Percentiles rank a stretch among this genome's conserved stretches.
phyloP scores from a whole-genome alignment of 1,284 basidiomycete species.

The Entoloma clypeatum region DNA sequence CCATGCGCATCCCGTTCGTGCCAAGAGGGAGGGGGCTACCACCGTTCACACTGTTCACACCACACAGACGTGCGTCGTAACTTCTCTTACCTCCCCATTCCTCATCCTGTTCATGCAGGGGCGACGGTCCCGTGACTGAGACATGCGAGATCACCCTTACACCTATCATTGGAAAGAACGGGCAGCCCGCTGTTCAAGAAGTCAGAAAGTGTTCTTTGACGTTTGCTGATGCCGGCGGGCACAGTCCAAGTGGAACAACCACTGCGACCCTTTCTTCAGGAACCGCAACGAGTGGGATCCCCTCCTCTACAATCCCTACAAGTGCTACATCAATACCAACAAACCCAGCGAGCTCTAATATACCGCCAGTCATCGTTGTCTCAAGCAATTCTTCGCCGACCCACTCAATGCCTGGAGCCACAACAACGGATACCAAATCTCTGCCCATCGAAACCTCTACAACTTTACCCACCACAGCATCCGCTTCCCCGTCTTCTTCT shows the following conservation, averaged over 20 bases:
- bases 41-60: slow-evolving; percentile 33
- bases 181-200: slow-evolving; percentile 52
- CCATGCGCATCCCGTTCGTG: slow-evolving; percentile 23
- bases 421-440: no score
- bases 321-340: slow-evolving; percentile 12
- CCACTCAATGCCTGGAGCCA: slow-evolving; percentile 21
- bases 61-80: slow-evolving; percentile 34
- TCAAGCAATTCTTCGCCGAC: no score
- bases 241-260: slow-evolving; percentile 4
- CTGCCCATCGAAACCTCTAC: no score
- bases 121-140: slow-evolving; percentile 52
- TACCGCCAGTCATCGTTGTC: no score
- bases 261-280: slow-evolving; percentile 6
- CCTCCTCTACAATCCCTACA: slow-evolving; percentile 15
- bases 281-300: no score
- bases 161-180: slow-evolving; percentile 45
- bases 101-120: slow-evolving; percentile 24
- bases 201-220: slow-evolving; percentile 53
- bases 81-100: slow-evolving; percentile 1
- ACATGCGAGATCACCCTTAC: slow-evolving; percentile 63
- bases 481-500: slow-evolving; percentile 21
- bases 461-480: slow-evolving; percentile 14
- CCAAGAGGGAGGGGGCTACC: slow-evolving; percentile 21
- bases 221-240: slow-evolving; percentile 17
- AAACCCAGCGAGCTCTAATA: no score